phyloP scores from a whole-genome alignment of 1,284 basidiomycete genomes.

The Golubevia pallescens region DNA sequence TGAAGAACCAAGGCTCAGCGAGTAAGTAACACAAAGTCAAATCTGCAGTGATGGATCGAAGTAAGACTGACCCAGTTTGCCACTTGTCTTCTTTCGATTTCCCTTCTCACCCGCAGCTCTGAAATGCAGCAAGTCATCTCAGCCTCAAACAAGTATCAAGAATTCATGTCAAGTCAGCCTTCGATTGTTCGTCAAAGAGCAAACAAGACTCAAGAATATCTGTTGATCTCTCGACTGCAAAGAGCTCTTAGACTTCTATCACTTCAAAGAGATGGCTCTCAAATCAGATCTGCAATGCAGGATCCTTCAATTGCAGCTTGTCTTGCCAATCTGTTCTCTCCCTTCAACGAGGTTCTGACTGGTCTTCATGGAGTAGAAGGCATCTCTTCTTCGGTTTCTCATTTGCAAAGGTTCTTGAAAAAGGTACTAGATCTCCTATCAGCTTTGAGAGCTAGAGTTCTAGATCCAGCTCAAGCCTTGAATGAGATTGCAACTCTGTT shows the following conservation, averaged over 20 bases:
- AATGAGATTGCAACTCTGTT: conserved; percentile 48
- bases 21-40: conserved; percentile 8
- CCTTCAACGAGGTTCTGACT: conserved; percentile 40
- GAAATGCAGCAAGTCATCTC: conserved; percentile 53
- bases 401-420: conserved; percentile 30
- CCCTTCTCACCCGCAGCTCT: neutral
- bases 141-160: conserved; percentile 42
- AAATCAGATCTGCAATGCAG: conserved; percentile 52
- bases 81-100: neutral
- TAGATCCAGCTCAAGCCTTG: conserved; percentile 48
- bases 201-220: conserved; percentile 42
- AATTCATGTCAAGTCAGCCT: conserved; percentile 40
- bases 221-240: conserved; percentile 47
- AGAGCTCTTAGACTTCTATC: conserved; percentile 44
- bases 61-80: neutral
- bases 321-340: conserved; percentile 40
- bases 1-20: conserved; percentile 53
- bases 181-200: conserved; percentile 35
- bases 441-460: conserved; percentile 44
- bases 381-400: conserved; percentile 29
- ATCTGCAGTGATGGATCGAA: neutral
- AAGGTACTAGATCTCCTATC: conserved; percentile 45
- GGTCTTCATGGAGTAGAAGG: conserved; percentile 44
- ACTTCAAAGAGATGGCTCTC: conserved; percentile 48
- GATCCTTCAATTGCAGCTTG: conserved; percentile 42